Evolutionary conservation across 495 filamentous ascomycete species (phyloP), one percentile per base, ranked within the genome.

Genomic region (Podospora tetraspora): DNA sequence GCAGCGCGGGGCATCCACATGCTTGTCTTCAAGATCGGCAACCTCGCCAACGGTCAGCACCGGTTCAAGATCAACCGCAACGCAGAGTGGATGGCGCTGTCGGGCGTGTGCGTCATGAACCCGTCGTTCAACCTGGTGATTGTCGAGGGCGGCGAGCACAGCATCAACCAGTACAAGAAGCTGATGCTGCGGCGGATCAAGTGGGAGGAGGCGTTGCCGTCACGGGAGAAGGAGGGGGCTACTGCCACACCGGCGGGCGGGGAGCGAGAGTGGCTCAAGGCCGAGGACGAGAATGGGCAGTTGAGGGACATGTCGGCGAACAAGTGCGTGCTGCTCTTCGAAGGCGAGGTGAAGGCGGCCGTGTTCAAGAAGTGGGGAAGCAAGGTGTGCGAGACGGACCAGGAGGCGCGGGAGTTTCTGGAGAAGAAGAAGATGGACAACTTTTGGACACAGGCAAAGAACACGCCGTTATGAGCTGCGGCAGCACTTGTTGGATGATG

Each of bases 361-460:
- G 85, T 84, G 0, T 99, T 98, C 76, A 88, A 88, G 69, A 93
- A 90, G 69, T 98, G 94, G 91, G 89, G 89, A 9, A 90, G 85
- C 57, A 90, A 90, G 77, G 85, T 92, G 8, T 96, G 92, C 76
- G 96, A 97, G 78, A 93, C 89, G 10, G 95, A 99, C 77, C 86
- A 86, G 25, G 88, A 93, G 73, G 95, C 95, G 9, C 90, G 91
- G 79, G 92, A 97, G 69, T 84, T 88, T 37, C 77, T 99, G 70
- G 79, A 86, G 3, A 86, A 91, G 70, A 84, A 86, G 8, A 97
- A 96, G 81, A 90, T 97, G 87, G 95, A 98, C 76, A 96, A 88
- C 72, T 93, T 98, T 73, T 99, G 95, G 95, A 90, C 89, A n/a
- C 81, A 93, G 75, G 95, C 93, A 3, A 98, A 96, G 86, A 77